These are phyloP conservation scores for Flueggea neowawraea DNA, from an alignment of 441 rosid genomes.

Conservation along the genomic window DNA sequence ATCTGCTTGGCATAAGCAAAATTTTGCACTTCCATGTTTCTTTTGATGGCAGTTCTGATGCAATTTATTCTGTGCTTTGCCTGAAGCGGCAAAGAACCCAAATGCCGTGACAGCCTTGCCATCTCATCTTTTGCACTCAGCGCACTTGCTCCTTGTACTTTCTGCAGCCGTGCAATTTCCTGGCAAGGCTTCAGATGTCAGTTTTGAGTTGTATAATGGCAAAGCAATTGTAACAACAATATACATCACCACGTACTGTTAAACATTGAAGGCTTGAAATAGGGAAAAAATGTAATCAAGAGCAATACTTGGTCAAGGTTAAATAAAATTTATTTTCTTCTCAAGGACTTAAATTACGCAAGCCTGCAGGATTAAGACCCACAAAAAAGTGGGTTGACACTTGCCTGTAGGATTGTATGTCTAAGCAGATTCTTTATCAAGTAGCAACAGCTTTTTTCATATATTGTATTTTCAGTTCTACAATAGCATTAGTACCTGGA, in stretches of 20 bases:
- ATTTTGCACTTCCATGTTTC: constrained; percentile 99
- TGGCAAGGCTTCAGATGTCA: constrained; percentile 18
- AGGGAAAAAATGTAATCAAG: too few species aligned
- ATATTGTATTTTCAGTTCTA: neutral
- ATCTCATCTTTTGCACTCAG: constrained; percentile 98
- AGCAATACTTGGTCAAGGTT: too few species aligned
- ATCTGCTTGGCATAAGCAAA: constrained; percentile 91
- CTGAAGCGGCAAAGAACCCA: constrained; percentile 85
- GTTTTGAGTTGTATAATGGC: neutral
- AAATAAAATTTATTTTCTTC: too few species aligned
- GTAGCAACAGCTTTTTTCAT: neutral
- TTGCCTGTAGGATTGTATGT: too few species aligned
- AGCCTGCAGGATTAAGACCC: too few species aligned
- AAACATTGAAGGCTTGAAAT: neutral
- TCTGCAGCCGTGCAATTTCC: constrained; percentile 93
- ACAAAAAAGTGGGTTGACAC: too few species aligned
- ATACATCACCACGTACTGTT: neutral
- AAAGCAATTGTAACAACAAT: neutral
- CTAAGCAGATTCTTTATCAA: neutral
- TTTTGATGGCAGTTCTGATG: constrained; percentile 89
- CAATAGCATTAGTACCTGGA: constrained; percentile 48
- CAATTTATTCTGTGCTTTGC: constrained; percentile 98
- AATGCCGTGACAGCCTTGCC: constrained; percentile 93
- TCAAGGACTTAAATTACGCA: too few species aligned
- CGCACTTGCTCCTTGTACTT: constrained; percentile 89